Percentiles rank a stretch among this genome's conserved stretches.
phyloP scores from a whole-genome alignment of 192 early-diverging fungal genomes.

The Podochytrium sp. region DNA sequence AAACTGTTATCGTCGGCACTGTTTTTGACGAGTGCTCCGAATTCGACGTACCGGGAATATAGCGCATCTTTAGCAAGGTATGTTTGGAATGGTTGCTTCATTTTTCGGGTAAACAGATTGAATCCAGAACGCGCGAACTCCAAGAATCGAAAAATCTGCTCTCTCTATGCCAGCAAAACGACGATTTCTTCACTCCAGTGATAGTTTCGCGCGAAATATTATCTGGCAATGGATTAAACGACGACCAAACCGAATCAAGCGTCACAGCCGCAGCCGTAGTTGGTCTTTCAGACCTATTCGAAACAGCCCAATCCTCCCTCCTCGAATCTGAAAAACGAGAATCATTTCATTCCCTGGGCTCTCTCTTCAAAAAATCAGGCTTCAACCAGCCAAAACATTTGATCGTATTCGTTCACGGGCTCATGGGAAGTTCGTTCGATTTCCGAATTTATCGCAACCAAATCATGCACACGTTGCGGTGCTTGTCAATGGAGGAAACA shows the following conservation, averaged over 20 bases:
- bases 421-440: slow-evolving; percentile 28
- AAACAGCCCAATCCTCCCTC: neutral
- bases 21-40: too few relatives aligned
- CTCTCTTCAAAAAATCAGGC: neutral
- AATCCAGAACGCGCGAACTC: neutral
- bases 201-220: neutral
- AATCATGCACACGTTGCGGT: slow-evolving; percentile 3
- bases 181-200: neutral
- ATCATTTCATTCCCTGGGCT: slow-evolving; percentile 4
- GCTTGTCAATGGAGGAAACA: neutral
- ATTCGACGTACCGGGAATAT: too few relatives aligned
- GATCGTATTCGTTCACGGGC: slow-evolving; percentile 40
- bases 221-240: too few relatives aligned
- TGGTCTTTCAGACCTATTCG: neutral
- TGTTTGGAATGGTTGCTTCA: too few relatives aligned
- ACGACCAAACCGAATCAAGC: too few relatives aligned
- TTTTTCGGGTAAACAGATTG: neutral
- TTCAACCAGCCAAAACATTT: slow-evolving; percentile 19
- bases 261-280: too few relatives aligned
- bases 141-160: neutral
- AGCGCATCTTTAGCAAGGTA: too few relatives aligned
- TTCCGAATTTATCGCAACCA: slow-evolving; percentile 28
- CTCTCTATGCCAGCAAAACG: neutral
- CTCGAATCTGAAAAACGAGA: neutral
- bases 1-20: too few relatives aligned